These are phyloP conservation scores for Syncephalastrum monosporum DNA, from an alignment of 371 early-diverging fungal genomes.

Conservation along the genomic window DNA sequence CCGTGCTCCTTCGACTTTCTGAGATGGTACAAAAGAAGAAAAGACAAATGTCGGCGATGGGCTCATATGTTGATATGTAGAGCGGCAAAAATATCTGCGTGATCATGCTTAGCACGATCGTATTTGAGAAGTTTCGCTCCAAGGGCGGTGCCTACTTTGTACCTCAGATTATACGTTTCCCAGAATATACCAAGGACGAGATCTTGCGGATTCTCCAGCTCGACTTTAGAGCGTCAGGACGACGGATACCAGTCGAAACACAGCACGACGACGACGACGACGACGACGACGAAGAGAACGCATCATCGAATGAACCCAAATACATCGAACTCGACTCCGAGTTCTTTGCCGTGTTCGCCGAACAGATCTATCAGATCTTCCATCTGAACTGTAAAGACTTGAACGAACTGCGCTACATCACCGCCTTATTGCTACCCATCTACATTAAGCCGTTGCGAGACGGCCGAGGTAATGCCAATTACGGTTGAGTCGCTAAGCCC, in stretches of 20 bases:
- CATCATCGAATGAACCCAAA: not conserved
- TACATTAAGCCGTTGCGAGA: conserved; percentile 78
- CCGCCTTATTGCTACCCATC: conserved; percentile 74
- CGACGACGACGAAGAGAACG: conserved; percentile 1
- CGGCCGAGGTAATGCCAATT: conserved; percentile 55
- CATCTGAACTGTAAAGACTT: conserved; percentile 78
- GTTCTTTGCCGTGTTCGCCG: conserved; percentile 67
- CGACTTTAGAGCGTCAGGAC: conserved; percentile 55
- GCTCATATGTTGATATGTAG: conserved; percentile 21
- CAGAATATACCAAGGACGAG: conserved; percentile 72
- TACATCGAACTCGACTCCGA: conserved; percentile 47
- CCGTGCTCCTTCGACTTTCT: conserved; percentile 66
- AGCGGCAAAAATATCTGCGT: conserved; percentile 63
- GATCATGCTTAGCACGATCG: conserved; percentile 70
- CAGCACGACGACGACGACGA: conserved; percentile 18
- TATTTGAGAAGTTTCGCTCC: conserved; percentile 79
- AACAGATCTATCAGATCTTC: conserved; percentile 75
- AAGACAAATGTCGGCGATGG: not conserved
- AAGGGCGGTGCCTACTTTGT: conserved; percentile 61
- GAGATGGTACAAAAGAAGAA: conserved; percentile 55
- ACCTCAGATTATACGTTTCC: conserved; percentile 66
- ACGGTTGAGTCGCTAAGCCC: not conserved
- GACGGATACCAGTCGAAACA: conserved; percentile 14
- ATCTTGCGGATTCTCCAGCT: conserved; percentile 66
- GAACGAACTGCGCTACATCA: conserved; percentile 82